These are phyloP conservation scores for Chlamydomonas asymmetrica DNA, from an alignment of 139 green algal species.

Conservation along the genomic window DNA sequence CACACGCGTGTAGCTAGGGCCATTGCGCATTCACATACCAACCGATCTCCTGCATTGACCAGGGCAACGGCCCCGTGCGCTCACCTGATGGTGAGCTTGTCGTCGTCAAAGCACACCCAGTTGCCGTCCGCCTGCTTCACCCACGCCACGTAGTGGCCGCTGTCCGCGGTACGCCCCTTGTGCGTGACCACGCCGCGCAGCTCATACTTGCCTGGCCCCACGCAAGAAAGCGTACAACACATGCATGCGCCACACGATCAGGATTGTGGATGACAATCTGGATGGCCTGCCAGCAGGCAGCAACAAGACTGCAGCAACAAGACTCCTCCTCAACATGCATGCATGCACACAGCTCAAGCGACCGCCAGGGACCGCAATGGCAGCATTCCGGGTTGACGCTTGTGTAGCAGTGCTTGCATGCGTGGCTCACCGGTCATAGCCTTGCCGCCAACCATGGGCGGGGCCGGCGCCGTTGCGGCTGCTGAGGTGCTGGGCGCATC, in stretches of 20 bases:
- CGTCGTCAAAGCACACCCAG: slow-evolving; percentile 98
- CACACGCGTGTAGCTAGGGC: too few relatives aligned
- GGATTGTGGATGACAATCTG: too few relatives aligned
- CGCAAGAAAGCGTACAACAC: not conserved
- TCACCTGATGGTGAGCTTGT: slow-evolving; percentile 73
- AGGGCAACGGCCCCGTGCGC: too few relatives aligned
- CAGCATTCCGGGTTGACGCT: too few relatives aligned
- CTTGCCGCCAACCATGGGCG: not conserved
- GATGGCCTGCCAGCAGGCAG: too few relatives aligned
- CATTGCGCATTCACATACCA: too few relatives aligned
- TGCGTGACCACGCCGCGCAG: slow-evolving; percentile 93
- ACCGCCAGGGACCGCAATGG: too few relatives aligned
- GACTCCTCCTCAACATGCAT: too few relatives aligned
- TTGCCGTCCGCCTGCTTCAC: slow-evolving; percentile 84
- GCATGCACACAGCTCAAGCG: too few relatives aligned
- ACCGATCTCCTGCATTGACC: too few relatives aligned
- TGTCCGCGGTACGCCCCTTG: slow-evolving; percentile 95
- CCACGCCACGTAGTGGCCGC: slow-evolving; percentile 96
- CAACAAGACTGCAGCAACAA: too few relatives aligned
- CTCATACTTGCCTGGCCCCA: slow-evolving; percentile 85
- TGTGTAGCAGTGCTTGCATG: too few relatives aligned
- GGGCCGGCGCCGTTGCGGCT: not conserved
- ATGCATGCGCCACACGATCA: slow-evolving; percentile 9
- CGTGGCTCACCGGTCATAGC: slow-evolving; percentile 32
- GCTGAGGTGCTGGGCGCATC: slow-evolving; percentile 12